Evolutionary conservation across 2,329 filamentous ascomycete species (phyloP), one percentile per base, ranked within the genome.

Genomic region (Tolypocladium endophyticum): DNA sequence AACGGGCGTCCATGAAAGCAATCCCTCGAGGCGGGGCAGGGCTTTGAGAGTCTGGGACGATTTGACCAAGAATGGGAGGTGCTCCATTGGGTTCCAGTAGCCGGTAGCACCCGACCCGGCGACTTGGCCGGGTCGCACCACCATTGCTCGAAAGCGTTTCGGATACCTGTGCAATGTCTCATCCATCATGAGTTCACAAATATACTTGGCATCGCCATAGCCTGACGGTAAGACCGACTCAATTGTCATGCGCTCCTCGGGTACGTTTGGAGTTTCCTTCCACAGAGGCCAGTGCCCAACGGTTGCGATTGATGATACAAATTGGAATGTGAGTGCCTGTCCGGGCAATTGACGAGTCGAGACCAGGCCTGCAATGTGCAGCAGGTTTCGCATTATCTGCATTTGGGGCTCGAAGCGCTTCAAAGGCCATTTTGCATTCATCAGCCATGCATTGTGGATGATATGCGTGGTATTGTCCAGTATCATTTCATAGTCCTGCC

Each of bases 1-100:
- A 4, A 81, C 79, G 0, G 79, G 77, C 0, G 68, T 72, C 80
- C 80, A 83, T 5, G 63, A 74, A 1, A 81, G 58, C 1, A 60
- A 43, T 0, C 77, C 78, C 0, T 69, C 54, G 2, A 81, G 62
- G 23, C 74, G 69, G 0, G 80, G 79, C 9, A 79, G 63, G 0
- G 66, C 70, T 0, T 68, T 66, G 0, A 82, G 62, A 0, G 75
- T 75, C 62, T 82, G 78, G 0, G 76, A 74, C 0, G 76, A 79
- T 65, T 82, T 82, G 55, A 81, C 64, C 33, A 84, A 58, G 61
- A 81, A 80, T 0, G 71, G 63, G 12, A 83, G 67, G 61, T 83
- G 79, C 64, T 84, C 80, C 33, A 73, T 71, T 0, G 75, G 68
- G 62, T 85, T 85, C 82, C 81, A 85, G 63, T 77, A 78, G 0